Percentiles rank a stretch among this genome's conserved stretches.
Evolutionary conservation across 371 early-diverging fungal genomes (phyloP).

Genomic region (Circinella umbellata): DNA sequence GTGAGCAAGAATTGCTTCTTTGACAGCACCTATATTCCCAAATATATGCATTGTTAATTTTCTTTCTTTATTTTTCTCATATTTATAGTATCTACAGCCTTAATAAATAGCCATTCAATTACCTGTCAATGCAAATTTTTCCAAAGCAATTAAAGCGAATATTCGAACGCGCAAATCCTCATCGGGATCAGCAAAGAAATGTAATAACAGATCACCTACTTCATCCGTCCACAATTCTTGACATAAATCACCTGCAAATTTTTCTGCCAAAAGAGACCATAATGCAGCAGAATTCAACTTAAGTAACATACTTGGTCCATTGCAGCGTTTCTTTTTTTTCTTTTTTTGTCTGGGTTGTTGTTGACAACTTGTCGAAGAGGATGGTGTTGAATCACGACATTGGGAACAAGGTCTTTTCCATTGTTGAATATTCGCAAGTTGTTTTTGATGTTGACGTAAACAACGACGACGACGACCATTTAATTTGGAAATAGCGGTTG

Average conservation of each 20-base stretch:
- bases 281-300: slow-evolving; percentile 45
- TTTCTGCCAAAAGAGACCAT: slow-evolving; percentile 50
- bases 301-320: slow-evolving; percentile 10
- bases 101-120: slow-evolving; percentile 4
- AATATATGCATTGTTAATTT: background rate
- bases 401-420: background rate
- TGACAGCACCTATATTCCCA: slow-evolving; percentile 31
- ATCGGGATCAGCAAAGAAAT: slow-evolving; percentile 29
- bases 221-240: slow-evolving; percentile 39
- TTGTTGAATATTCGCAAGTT: background rate
- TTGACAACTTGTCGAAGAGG: too few relatives aligned
- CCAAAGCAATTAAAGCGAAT: slow-evolving; percentile 47
- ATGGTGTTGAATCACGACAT: background rate
- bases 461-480: too few relatives aligned
- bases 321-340: background rate
- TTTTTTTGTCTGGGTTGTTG: slow-evolving; percentile 6
- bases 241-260: slow-evolving; percentile 51
- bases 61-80: background rate
- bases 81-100: background rate
- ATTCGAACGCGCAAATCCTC: slow-evolving; percentile 42
- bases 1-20: slow-evolving; percentile 32
- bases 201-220: slow-evolving; percentile 39
- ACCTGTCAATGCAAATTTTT: slow-evolving; percentile 56
- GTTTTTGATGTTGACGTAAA: too few relatives aligned
- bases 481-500: background rate